phyloP scores from a whole-genome alignment of 1,284 basidiomycete genomes.

The Nidula niveotomentosa region DNA sequence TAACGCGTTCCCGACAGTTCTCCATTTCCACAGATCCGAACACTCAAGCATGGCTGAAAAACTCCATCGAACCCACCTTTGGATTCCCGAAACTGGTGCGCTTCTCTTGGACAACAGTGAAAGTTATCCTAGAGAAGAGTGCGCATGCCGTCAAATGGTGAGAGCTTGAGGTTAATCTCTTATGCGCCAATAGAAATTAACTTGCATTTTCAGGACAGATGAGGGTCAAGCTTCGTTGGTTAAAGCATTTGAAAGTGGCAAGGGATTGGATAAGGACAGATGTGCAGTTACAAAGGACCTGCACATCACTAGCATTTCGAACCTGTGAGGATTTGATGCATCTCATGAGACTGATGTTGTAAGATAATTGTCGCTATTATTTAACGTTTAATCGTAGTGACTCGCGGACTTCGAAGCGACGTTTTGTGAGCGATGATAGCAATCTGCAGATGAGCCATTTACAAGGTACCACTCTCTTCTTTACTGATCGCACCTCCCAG shows the following conservation, averaged over 20 bases:
- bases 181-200: background rate
- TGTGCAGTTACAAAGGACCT: conserved; percentile 71
- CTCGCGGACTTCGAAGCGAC: no score
- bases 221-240: conserved; percentile 77
- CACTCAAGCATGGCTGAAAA: conserved; percentile 85
- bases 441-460: no score
- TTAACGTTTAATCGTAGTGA: no score
- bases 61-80: conserved; percentile 84
- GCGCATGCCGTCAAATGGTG: conserved; percentile 82
- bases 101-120: conserved; percentile 96
- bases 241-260: conserved; percentile 69
- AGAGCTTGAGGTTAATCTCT: conserved; percentile 13
- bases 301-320: conserved; percentile 62
- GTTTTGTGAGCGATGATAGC: no score
- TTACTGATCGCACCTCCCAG: no score
- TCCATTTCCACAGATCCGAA: conserved; percentile 70
- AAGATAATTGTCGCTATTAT: no score
- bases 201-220: conserved; percentile 57
- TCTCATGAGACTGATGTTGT: no score
- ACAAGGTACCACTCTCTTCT: no score
- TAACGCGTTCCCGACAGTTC: background rate
- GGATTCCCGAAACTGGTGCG: conserved; percentile 91
- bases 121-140: conserved; percentile 82
- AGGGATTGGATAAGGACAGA: conserved; percentile 70
- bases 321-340: conserved; percentile 15